Evolutionary conservation across 2,329 filamentous ascomycete species (phyloP), one percentile per base, ranked within the genome.

Genomic region (Fusarium papillatum): DNA sequence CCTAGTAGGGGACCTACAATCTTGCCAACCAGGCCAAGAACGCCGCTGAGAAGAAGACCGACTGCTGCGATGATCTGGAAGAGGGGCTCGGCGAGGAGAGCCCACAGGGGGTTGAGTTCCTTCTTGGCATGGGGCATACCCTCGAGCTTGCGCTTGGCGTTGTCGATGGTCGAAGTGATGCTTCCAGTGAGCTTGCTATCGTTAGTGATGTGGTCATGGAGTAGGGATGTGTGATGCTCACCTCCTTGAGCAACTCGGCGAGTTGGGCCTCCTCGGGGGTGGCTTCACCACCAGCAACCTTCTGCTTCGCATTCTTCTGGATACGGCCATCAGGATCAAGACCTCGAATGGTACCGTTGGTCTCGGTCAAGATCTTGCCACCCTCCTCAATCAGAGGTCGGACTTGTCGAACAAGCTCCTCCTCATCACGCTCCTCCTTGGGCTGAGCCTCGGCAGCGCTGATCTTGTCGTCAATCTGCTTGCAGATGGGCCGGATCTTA

Each of bases 41-140:
- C 95, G 83, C 96, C 95, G 64, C 88, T 93, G 72, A 98, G 88
- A 74, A 98, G 85, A 70, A 98, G 86, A 26, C 96, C 96, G 57
- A 98, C 95, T 14, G 95, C 95, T 11, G 95, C 95, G 61, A 98
- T 90, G 82, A 98, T 98, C 89, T 98, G 96, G 90, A 95, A 95
- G 26, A 98, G 87, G 14, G 96, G 96, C 88, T 98, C 95, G 41
- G 92, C 92, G 17, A 97, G 87, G 61, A 98, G 88, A 36, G 88
- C 92, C 95, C 95, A 98, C 36, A 98, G 91, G 14, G 96, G 95
- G 86, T 96, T 98, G 72, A 98, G 90, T 87, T 96, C 93, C 89
- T 98, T 96, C 93, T 98, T 97, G 53, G 95, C 96, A 78, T 97
- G 94, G 8, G 96, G 95, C 94, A 98, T 97, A 81, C 95, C 94